These are phyloP conservation scores for Cladosporium sp. DNA, from an alignment of 2,329 filamentous ascomycete species.

Conservation along the genomic window DNA sequence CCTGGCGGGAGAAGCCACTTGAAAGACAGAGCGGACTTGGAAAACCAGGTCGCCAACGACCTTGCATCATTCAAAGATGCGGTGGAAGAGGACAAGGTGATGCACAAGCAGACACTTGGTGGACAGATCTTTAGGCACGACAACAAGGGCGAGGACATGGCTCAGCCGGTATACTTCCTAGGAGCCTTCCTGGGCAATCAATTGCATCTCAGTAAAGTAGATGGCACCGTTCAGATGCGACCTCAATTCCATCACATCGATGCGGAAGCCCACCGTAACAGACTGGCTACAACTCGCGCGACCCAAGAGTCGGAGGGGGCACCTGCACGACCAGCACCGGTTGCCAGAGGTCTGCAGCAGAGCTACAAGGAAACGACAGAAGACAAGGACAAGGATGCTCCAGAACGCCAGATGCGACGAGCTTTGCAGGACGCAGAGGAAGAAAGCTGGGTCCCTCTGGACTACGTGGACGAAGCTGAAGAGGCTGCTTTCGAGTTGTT, in stretches of 20 bases:
- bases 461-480: slow-evolving; percentile 77
- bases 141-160: slow-evolving; percentile 62
- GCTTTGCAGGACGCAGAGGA: slow-evolving; percentile 73
- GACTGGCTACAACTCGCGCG: slow-evolving; percentile 38
- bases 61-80: slow-evolving; percentile 62
- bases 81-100: slow-evolving; percentile 64
- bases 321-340: slow-evolving; percentile 40
- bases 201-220: slow-evolving; percentile 79
- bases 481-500: slow-evolving; percentile 72
- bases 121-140: slow-evolving; percentile 67
- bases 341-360: slow-evolving; percentile 22
- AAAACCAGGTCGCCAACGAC: slow-evolving; percentile 34
- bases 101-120: slow-evolving; percentile 78
- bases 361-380: slow-evolving; percentile 41
- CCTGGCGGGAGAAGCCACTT: slow-evolving; percentile 23
- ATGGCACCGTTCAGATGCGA: slow-evolving; percentile 79
- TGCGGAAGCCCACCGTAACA: slow-evolving; percentile 70
- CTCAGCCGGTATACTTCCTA: slow-evolving; percentile 71
- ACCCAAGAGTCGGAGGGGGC: slow-evolving; percentile 40
- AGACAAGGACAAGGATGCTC: slow-evolving; percentile 58
- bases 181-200: slow-evolving; percentile 85
- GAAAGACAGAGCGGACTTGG: slow-evolving; percentile 44
- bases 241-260: slow-evolving; percentile 93
- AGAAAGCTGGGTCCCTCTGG: slow-evolving; percentile 75
- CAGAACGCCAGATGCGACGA: slow-evolving; percentile 62